Percentiles rank a stretch among this genome's conserved stretches.
Evolutionary conservation across 345 rosid species (phyloP).

Genomic region (Arabidopsis suecica): DNA sequence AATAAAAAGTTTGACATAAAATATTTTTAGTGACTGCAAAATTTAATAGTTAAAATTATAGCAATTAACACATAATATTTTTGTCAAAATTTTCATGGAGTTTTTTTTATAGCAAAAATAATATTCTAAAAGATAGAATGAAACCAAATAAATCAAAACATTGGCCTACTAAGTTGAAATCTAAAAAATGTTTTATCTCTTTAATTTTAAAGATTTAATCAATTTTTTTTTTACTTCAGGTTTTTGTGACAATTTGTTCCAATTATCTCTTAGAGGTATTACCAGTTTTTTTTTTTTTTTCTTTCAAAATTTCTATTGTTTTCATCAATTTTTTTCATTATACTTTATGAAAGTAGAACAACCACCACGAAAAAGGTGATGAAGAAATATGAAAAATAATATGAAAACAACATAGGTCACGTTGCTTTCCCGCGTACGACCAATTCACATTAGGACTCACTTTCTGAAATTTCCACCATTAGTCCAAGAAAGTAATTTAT

Average conservation of each 20-base stretch:
- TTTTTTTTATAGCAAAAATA: background rate
- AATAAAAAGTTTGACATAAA: background rate
- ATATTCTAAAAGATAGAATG: background rate
- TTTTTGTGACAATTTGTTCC: background rate
- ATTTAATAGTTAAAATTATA: background rate
- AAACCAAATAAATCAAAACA: background rate
- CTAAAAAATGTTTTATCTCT: background rate
- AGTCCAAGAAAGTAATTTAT: constrained; percentile 27
- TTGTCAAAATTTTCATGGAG: background rate
- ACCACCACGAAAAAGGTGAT: constrained; percentile 1
- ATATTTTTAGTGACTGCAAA: background rate
- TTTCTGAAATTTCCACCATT: constrained; percentile 13
- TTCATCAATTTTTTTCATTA: background rate
- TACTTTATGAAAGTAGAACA: background rate
- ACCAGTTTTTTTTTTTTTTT: background rate
- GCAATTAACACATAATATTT: background rate
- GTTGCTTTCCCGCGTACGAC: constrained; percentile 32
- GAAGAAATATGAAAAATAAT: background rate
- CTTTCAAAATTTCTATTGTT: background rate
- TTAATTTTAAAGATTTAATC: background rate
- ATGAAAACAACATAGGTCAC: constrained; percentile 23
- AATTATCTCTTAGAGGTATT: background rate
- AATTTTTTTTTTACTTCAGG: background rate
- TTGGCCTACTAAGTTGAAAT: background rate
- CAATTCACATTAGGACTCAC: constrained; percentile 18